Evolutionary conservation across 805 yeast genomes (phyloP), one percentile per base, ranked within the genome.

Genomic region (Yarrowia keelungensis): DNA sequence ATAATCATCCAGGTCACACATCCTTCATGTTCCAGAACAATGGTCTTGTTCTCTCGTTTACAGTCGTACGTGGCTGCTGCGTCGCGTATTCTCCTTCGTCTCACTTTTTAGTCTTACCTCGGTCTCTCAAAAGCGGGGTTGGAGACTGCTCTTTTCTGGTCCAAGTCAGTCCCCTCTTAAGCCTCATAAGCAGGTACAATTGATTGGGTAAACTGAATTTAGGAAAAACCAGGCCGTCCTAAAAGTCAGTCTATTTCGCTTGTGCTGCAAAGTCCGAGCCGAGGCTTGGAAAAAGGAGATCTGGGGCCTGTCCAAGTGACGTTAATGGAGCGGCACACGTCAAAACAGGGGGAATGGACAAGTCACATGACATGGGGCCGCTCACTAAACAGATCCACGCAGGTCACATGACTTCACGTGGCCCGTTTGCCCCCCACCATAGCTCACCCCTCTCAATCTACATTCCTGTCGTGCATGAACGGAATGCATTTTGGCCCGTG

Each of bases 381-480:
- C 32, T 26, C 32, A 26, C 32, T 26, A 26, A 26, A 26, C 32
- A 26, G 4, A 26, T 26, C 26, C 41, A 1, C 41, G 9, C 12
- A 9, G 8, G 26, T 16, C 56, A 50, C 56, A 38, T 38, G n/a
- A 36, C 16, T 4, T 49, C 19, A 49, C 53, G 53, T 32, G 39
- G 53, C 53, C 32, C 38, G 11, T 15, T 26, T 5, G 51, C 35
- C 53, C 39, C 53, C 53, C 53, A 47, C 51, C 51, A 47, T 32
- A 16, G 26, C 15, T n/a, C 42, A 35, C 58, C 58, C 58, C 58
- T 36, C 58, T 36, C 58, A 49, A 36, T 51, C 43, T 51, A 51
- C 58, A 51, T 51, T 51, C 58, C 32, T 51, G 58, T 19, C 58
- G 26, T 56, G 62, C 47, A 56, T 56, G 47, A 26, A 41, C 22